Conservation (phyloP, 139 green algal genomes). For the Spirogloea muscicola region DNA sequence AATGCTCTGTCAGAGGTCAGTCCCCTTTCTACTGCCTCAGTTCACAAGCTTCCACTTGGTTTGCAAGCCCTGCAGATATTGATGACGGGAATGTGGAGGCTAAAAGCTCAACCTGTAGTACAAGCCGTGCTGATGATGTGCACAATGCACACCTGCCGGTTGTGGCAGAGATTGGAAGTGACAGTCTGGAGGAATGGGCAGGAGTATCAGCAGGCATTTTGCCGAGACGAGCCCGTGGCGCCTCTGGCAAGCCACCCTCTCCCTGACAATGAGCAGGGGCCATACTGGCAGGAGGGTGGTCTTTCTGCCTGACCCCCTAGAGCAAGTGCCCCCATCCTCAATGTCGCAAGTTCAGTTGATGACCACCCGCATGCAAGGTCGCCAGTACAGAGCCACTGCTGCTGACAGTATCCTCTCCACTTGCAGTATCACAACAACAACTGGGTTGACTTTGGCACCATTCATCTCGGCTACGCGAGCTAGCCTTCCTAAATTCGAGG, state of each 20-base stretch:
- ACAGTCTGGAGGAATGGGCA: constrained; percentile 62
- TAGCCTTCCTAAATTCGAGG: constrained; percentile 88
- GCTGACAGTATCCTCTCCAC: no score
- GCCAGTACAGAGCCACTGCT: no score
- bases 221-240: constrained; percentile 55
- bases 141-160: no score
- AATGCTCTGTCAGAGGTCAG: constrained; percentile 78
- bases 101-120: no score
- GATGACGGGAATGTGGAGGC: no score
- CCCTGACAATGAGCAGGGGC: neutral
- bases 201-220: constrained; percentile 67
- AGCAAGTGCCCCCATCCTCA: no score
- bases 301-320: constrained; percentile 80
- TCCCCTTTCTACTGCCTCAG: no score
- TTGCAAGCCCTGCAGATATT: no score
- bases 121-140: no score
- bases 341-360: no score
- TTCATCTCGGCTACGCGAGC: constrained; percentile 78
- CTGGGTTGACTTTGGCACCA: constrained; percentile 68
- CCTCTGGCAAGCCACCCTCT: constrained; percentile 8
- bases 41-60: no score
- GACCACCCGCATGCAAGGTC: no score
- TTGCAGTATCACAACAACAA: constrained; percentile 2
- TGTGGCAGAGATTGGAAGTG: constrained; percentile 60
- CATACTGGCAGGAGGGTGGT: constrained; percentile 65